These are phyloP conservation scores for Psilocybe cyanescens DNA, from an alignment of 768 basidiomycete species.

Conservation along the genomic window DNA sequence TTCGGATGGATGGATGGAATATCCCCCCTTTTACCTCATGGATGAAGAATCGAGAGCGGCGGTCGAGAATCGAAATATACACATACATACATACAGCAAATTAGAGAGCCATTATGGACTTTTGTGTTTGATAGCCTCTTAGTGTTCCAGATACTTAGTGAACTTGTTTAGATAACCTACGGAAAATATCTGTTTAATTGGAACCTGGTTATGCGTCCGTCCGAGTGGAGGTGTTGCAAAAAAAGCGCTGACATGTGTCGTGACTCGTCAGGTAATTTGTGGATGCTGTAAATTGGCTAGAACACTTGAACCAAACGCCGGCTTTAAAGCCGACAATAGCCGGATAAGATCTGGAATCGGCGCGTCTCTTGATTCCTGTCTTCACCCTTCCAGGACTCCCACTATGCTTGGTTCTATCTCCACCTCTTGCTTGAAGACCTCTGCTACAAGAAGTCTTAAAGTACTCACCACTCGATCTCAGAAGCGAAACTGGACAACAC, in stretches of 20 bases:
- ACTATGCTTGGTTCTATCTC: conserved; percentile 1
- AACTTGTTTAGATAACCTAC: not conserved
- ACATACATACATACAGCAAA: not conserved
- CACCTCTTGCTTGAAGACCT: not conserved
- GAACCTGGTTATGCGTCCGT: not conserved
- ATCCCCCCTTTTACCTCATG: not conserved
- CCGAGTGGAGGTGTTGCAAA: too few species aligned
- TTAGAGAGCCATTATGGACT: conserved; percentile 3
- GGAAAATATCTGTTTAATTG: not conserved
- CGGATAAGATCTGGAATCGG: not conserved
- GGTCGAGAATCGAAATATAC: not conserved
- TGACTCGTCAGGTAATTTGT: not conserved
- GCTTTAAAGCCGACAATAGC: not conserved
- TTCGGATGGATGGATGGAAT: not conserved
- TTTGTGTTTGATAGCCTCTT: not conserved
- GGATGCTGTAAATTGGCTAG: not conserved
- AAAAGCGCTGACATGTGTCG: not conserved
- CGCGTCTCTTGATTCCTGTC: not conserved
- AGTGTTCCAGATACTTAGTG: not conserved
- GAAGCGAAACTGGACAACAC: conserved; percentile 31
- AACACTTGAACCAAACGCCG: not conserved
- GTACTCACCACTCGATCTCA: not conserved
- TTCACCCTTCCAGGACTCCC: not conserved
- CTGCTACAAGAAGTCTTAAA: not conserved
- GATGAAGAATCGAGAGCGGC: not conserved